Base-by-base conservation (phyloP, 805 yeast species). In the Teunomyces panamensis region DNA sequence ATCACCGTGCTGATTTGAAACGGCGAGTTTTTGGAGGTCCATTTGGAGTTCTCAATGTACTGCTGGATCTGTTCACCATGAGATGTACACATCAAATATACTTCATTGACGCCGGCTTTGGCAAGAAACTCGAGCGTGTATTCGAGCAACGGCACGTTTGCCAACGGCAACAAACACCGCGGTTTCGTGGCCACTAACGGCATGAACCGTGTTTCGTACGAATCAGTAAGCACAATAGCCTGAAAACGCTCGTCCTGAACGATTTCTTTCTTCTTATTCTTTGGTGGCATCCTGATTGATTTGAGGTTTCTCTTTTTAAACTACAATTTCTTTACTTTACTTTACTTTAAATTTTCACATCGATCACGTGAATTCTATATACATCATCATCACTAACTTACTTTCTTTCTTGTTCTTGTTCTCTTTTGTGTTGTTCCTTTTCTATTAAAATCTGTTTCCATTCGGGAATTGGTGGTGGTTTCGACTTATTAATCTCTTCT, bases 111-210 rank as follows among this genome's bases (percentile, higher is more conserved):
- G 28, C 89, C 89, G 3, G 96, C 89, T 55, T 82, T 85, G 9
- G 97, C 97, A 41, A 94, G 75, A 62, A 94, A 94, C 68, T 94
- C 98, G 45, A 94, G 72, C 2, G 99, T 94, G 65, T 94, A 94
- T 64, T 94, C 98, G 51, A 94, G 81, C 60, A 94, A 77, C 8
- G 99, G 99, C 14, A 89, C 89, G 61, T 91, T 92, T 27, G 96
- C 97, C 49, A 94, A 70, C 2, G 97, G 97, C 52, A 94, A 73
- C 36, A 94, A 74, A 69, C 99, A 94, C 64, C 99, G 78, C 34
- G 99, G 99, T 53, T 75, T 81, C 14, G 81, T 83, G 2, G 89
- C 77, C 0, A 97, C 88, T 54, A 94, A 73, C 7, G 99, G 99
- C 87, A 87, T 84, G 67, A 94, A 94, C 57, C 96, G 76, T 1